Base-by-base conservation (phyloP, 2,329 filamentous ascomycete species). In the Fusarium sterilihyphosum region DNA sequence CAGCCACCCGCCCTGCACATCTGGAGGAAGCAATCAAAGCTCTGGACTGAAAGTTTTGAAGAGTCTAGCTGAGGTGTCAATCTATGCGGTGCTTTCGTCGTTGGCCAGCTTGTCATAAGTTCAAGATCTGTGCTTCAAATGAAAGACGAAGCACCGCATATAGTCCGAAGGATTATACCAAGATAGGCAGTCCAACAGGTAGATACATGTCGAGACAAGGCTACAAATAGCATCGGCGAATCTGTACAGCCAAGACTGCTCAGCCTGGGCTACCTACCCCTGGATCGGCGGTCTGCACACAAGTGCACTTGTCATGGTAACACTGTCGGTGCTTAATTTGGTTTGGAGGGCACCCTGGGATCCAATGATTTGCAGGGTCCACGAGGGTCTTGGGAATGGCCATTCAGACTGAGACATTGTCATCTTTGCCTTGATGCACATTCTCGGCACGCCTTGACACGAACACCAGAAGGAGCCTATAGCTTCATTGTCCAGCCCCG, bases 231-330 rank as follows among this genome's bases (percentile, higher is more conserved):
- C 44, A 60, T 70, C 67, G 75, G 69, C 69, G 68, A 77, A 77
- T 69, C 68, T 65, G 35, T 67, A 59, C 57, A 73, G 73, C 74
- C 70, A 77, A 78, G 73, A 71, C 70, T 61, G 58, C 49, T 65
- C 71, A 71, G 62, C 57, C 71, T 70, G 66, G 60, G 58, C 44
- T 52, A 50, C 37, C 65, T 61, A 62, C 62, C 72, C 77, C 73
- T 78, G 71, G 75, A 78, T 78, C 75, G 63, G 75, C 71, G 69
- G 73, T 77, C 73, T 75, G 61, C 57, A 71, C 57, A 71, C 57
- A 61, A 73, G 65, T 70, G 58, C 53, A 37, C 61, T 61, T 73
- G 65, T 73, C 54, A 62, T 69, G 65, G 73, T 70, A 72, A 46
- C 65, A 67, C 67, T 41, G 70, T 76, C 64, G 61, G 73, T 74